phyloP scores from a whole-genome alignment of 768 basidiomycete species.

The Lactarius sp. region DNA sequence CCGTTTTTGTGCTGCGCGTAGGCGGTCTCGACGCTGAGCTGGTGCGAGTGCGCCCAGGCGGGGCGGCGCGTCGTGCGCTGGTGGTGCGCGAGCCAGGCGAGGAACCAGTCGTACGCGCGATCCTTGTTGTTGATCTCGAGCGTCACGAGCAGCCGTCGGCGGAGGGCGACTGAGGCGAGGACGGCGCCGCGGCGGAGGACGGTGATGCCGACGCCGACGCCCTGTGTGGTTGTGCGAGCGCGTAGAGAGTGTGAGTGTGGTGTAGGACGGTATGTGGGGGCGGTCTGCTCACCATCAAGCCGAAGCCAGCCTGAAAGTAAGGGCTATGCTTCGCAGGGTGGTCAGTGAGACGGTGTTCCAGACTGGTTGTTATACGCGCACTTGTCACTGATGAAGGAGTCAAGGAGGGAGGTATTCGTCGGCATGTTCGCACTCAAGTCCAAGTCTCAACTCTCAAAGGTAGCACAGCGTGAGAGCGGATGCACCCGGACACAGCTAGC shows the following conservation, averaged over 20 bases:
- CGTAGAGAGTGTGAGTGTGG: background rate
- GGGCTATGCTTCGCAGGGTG: conserved; percentile 57
- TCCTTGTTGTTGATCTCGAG: conserved; percentile 97
- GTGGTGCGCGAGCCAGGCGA: conserved; percentile 90
- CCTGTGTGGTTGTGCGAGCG: conserved; percentile 44
- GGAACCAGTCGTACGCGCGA: conserved; percentile 92
- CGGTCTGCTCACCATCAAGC: conserved; percentile 70
- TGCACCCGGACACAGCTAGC: background rate
- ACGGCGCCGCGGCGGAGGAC: conserved; percentile 65
- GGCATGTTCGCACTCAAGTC: background rate
- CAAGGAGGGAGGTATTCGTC: conserved; percentile 7
- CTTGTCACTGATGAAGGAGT: conserved; percentile 57
- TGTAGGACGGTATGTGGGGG: background rate
- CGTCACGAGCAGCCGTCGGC: conserved; percentile 86
- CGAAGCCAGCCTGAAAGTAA: conserved; percentile 97
- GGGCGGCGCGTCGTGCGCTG: conserved; percentile 25
- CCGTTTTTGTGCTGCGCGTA: conserved; percentile 89
- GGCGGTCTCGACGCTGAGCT: conserved; percentile 90
- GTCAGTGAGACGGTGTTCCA: background rate
- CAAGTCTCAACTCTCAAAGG: background rate
- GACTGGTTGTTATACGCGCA: conserved; percentile 36
- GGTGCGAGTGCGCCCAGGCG: conserved; percentile 73
- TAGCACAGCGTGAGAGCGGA: background rate
- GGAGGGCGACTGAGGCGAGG: conserved; percentile 68
- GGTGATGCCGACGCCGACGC: conserved; percentile 83